Evolutionary conservation across 495 filamentous ascomycete species (phyloP).

Genomic region (Podospora bellae-mahoneyi): DNA sequence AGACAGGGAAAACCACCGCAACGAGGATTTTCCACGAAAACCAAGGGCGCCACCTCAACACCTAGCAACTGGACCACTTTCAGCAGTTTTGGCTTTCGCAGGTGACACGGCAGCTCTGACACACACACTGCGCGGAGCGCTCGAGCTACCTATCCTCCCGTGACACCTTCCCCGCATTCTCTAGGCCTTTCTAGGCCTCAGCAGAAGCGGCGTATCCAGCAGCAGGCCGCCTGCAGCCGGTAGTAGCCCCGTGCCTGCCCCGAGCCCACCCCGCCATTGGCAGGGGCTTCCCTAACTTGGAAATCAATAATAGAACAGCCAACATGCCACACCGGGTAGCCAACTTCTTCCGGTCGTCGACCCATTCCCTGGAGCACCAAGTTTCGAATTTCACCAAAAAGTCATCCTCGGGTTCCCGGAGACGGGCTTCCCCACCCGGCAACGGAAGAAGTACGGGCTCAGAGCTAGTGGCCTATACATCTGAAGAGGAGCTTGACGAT

Average conservation of each 20-base stretch:
- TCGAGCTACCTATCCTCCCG: background rate
- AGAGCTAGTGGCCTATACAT: constrained; percentile 35
- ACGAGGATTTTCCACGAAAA: too few species aligned
- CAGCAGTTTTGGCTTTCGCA: too few species aligned
- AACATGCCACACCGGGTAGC: constrained; percentile 52
- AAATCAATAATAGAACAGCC: constrained; percentile 15
- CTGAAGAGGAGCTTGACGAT: constrained; percentile 34
- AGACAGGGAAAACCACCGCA: too few species aligned
- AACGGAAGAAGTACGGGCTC: constrained; percentile 25
- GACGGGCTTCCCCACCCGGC: constrained; percentile 28
- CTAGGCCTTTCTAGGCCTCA: background rate
- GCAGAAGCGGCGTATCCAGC: constrained; percentile 4
- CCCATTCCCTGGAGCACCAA: constrained; percentile 33
- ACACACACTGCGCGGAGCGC: background rate
- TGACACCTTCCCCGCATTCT: constrained; percentile 1
- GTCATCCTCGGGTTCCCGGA: constrained; percentile 18
- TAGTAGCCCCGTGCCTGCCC: background rate
- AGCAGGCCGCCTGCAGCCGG: constrained; percentile 8
- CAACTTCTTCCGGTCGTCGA: constrained; percentile 47
- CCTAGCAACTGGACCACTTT: too few species aligned
- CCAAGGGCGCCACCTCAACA: too few species aligned
- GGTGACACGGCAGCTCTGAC: background rate
- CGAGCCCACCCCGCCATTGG: constrained; percentile 23
- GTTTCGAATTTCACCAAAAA: constrained; percentile 34
- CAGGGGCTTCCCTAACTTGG: constrained; percentile 11